These are phyloP conservation scores for Pythium phragmitis DNA, from an alignment of 352 stramenopile species.

Conservation along the genomic window DNA sequence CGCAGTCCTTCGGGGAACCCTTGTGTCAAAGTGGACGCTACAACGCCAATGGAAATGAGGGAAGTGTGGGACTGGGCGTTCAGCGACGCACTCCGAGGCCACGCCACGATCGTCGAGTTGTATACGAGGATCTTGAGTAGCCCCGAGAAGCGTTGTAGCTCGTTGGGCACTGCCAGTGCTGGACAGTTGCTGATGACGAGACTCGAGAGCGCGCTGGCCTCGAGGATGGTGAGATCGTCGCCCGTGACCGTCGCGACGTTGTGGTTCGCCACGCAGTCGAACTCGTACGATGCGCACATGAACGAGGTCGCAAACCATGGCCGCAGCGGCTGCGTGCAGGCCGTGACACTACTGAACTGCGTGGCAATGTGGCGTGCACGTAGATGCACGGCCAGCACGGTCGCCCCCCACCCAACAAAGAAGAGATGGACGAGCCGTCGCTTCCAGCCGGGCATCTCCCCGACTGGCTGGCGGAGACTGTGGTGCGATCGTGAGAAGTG, in stretches of 20 bases:
- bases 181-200: slow-evolving; percentile 38
- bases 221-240: slow-evolving; percentile 24
- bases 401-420: slow-evolving; percentile 35
- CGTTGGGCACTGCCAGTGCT: slow-evolving; percentile 26
- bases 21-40: slow-evolving; percentile 19
- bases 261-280: slow-evolving; percentile 33
- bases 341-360: slow-evolving; percentile 20
- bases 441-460: slow-evolving; percentile 26
- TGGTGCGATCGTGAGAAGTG: neutral
- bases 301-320: slow-evolving; percentile 36
- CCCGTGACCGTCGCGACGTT: slow-evolving; percentile 27
- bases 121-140: slow-evolving; percentile 39
- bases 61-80: slow-evolving; percentile 25
- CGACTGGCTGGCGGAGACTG: slow-evolving; percentile 1
- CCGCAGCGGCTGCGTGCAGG: slow-evolving; percentile 33
- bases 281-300: slow-evolving; percentile 36
- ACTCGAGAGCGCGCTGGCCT: slow-evolving; percentile 27
- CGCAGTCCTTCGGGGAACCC: slow-evolving; percentile 20
- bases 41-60: slow-evolving; percentile 26
- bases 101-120: slow-evolving; percentile 35
- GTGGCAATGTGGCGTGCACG: slow-evolving; percentile 30
- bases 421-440: slow-evolving; percentile 33
- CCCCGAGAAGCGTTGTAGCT: slow-evolving; percentile 31
- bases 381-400: slow-evolving; percentile 34
- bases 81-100: slow-evolving; percentile 27